Base-by-base conservation (phyloP, 1,284 basidiomycete genomes). In the Porodaedalea pini region DNA sequence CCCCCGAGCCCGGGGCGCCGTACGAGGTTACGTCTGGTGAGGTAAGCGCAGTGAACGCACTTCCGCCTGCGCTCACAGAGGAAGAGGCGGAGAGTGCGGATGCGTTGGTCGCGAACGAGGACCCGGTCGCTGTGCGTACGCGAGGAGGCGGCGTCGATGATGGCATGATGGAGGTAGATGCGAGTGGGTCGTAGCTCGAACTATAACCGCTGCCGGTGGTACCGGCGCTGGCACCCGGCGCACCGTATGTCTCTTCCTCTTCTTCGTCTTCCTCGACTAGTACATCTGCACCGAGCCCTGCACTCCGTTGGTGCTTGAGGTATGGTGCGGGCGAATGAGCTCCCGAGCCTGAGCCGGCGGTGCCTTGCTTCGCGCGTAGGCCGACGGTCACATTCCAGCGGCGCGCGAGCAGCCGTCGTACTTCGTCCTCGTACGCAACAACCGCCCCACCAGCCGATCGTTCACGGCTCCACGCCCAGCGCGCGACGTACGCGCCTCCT, bases 381-480 rank as follows among this genome's bases (percentile, higher is more conserved):
- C 79, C 80, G 11, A 82, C 80, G 1, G 76, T 81, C 6, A 81
- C 76, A 1, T 82, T 77, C 88, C 88, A 91, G 41, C 87, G 75
- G 70, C 87, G 88, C 45, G 79, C 78, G 32, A 89, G 73, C 52
- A 91, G 64, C 62, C 86, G 70, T 58, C 80, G 75, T 50, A 90
- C 80, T 68, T 91, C 89, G 56, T 91, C 89, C 67, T 92, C 90
- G 63, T 86, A 91, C 25, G 80, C 82, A 21, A 78, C 32, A 34
- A 78, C 4, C 82, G 72, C 0, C 81, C 78, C 59, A 25, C 73
- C 71, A 0, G 73, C 66, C 32, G 73, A 77, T 64, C 76, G 72
- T 69, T 88, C 86, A 62, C 83, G 79, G 23, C 85, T 81, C 88
- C 88, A 90, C 45, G 88, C 83, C 89, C 89, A 92, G 10, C 90